Base-by-base conservation (phyloP, 2,329 filamentous ascomycete species). In the Trichoderma guizhouense region DNA sequence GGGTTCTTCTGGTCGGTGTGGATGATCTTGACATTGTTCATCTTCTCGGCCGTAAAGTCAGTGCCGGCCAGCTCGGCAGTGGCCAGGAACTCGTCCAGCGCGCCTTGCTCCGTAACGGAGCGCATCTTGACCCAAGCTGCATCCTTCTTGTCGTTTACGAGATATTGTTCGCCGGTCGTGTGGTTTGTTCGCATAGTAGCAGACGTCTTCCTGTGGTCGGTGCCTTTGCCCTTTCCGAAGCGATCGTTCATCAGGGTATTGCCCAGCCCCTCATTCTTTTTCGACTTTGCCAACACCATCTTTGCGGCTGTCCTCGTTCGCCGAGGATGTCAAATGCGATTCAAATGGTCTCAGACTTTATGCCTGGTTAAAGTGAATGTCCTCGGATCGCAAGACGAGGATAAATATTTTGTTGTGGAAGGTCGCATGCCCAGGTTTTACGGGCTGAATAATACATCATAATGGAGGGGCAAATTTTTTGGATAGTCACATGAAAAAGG, bases 81-180 rank as follows among this genome's bases (percentile, higher is more conserved):
- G 71, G 92, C 93, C 75, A 99, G 86, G 82, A 99, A 99, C 82
- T 99, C 96, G 82, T 99, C 96, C 74, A 99, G 90, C 58, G 95
- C 95, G 76, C 92, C 95, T 83, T 99, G 96, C 85, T 99, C 94
- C 6, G 96, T 99, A 76, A 99, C 93, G 81, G 94, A 97, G 85
- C 95, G 94, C 96, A 99, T 98, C 87, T 98, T 99, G 79, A 98
- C 94, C 94, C 95, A 99, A 76, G 93, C 88, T 43, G 95, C 96
- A 84, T 98, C 95, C 80, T 97, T 91, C 77, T 90, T 91, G 75
- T 93, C 92, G 81, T 97, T 98, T 63, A 94, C 96, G 77, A 98
- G 90, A 81, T 99, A 99, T 86, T 91, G 91, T 81, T 97, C 93
- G 79, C 94, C 94, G 26, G 93, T 94, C 30, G 89, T 86, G 78